phyloP scores from a whole-genome alignment of 176 grass and related monocot genomes.

The Olyra latifolia region DNA sequence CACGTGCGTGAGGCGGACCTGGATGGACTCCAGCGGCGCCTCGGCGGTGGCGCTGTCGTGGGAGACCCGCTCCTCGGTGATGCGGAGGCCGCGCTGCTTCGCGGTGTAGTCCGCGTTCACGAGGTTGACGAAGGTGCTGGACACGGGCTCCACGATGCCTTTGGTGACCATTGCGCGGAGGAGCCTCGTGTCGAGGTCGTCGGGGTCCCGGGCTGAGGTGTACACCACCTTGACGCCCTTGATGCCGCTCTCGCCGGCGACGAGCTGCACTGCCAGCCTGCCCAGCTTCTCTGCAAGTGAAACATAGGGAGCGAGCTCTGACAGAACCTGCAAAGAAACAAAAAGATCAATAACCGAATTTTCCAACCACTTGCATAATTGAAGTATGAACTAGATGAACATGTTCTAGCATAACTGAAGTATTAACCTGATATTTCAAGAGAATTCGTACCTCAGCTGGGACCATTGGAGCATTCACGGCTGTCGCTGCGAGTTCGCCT shows the following conservation, averaged over 20 bases:
- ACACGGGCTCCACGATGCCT: constrained; percentile 92
- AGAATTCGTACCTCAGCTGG: constrained; percentile 62
- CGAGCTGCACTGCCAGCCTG: constrained; percentile 87
- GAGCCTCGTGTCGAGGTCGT: constrained; percentile 84
- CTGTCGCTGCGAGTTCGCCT: constrained; percentile 79
- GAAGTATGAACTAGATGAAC: neutral
- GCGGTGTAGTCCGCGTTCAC: constrained; percentile 93
- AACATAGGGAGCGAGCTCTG: constrained; percentile 85
- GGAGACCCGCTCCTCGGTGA: constrained; percentile 73
- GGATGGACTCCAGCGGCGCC: constrained; percentile 68
- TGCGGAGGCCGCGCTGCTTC: constrained; percentile 80
- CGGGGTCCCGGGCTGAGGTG: constrained; percentile 60
- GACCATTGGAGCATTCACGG: constrained; percentile 99
- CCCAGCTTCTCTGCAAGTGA: constrained; percentile 88
- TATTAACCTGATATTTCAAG: neutral
- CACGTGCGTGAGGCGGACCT: constrained; percentile 64
- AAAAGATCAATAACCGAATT: neutral
- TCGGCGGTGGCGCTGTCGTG: constrained; percentile 53
- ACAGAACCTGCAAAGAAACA: constrained; percentile 49
- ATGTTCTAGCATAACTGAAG: neutral
- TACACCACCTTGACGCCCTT: constrained; percentile 85
- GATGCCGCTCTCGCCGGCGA: constrained; percentile 78
- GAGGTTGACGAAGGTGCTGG: constrained; percentile 68
- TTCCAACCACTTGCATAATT: neutral
- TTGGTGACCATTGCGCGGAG: constrained; percentile 92